Percentiles rank a stretch among this genome's conserved stretches.
Conservation (phyloP, 2,329 filamentous ascomycete genomes). For the Diaporthe sp. region DNA sequence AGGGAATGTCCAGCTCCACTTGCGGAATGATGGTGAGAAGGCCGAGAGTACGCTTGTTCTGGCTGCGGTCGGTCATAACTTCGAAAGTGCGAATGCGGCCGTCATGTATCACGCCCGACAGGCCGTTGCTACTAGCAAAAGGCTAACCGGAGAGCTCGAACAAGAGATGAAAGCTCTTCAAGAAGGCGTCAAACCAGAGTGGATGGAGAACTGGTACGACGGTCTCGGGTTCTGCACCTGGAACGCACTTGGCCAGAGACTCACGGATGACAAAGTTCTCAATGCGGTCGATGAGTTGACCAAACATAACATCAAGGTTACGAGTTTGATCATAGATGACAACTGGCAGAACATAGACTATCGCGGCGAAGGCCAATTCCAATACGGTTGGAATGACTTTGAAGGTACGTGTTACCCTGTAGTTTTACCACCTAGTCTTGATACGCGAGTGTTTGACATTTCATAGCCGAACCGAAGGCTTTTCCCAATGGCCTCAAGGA, state of each 20-base stretch:
- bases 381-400: slow-evolving; percentile 82
- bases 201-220: slow-evolving; percentile 92
- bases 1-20: slow-evolving; percentile 78
- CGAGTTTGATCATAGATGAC: slow-evolving; percentile 94
- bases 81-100: slow-evolving; percentile 83
- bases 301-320: slow-evolving; percentile 80
- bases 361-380: slow-evolving; percentile 64
- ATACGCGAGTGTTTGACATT: not conserved
- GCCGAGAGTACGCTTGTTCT: slow-evolving; percentile 73
- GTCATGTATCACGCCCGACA: slow-evolving; percentile 90
- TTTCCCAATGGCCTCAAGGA: slow-evolving; percentile 87
- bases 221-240: slow-evolving; percentile 96
- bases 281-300: slow-evolving; percentile 80
- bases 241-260: slow-evolving; percentile 88
- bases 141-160: slow-evolving; percentile 57
- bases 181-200: slow-evolving; percentile 70
- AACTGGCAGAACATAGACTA: slow-evolving; percentile 89
- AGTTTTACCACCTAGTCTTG: not conserved
- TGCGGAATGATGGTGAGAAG: slow-evolving; percentile 77
- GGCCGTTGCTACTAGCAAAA: slow-evolving; percentile 65
- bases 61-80: slow-evolving; percentile 78
- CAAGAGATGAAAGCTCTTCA: slow-evolving; percentile 62
- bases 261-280: slow-evolving; percentile 86
- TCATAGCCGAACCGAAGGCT: slow-evolving; percentile 75
- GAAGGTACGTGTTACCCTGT: slow-evolving; percentile 60